Conservation (phyloP, 2,329 filamentous ascomycete genomes). For the Epichloe typhina region DNA sequence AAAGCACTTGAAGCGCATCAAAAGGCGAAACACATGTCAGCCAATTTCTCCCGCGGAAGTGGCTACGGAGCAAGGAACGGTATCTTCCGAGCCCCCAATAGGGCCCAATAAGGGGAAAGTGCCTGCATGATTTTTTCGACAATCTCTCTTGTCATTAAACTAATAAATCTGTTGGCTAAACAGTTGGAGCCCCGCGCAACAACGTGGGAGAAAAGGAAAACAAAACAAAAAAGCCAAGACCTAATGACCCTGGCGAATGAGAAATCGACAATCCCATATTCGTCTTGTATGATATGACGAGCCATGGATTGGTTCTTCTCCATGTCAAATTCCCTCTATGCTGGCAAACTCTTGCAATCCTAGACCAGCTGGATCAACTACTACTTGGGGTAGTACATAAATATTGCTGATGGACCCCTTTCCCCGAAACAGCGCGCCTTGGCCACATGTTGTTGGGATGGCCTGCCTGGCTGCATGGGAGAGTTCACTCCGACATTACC, state of each 20-base stretch:
- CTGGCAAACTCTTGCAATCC: background rate
- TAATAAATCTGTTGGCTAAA: background rate
- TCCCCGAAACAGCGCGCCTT: conserved; percentile 2
- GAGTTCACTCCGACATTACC: background rate
- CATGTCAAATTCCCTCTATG: background rate
- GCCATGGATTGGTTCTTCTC: background rate
- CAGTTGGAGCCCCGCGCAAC: background rate
- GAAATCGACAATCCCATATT: background rate
- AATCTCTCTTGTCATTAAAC: background rate
- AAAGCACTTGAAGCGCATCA: background rate
- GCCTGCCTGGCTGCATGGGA: background rate
- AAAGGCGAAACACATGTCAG: background rate
- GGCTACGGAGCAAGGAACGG: background rate
- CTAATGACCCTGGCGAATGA: background rate
- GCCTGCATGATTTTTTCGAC: background rate
- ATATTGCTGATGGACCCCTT: background rate
- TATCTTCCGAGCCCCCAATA: background rate
- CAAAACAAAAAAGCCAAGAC: background rate
- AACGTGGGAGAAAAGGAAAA: background rate
- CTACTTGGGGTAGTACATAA: background rate
- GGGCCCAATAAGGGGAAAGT: background rate
- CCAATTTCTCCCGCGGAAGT: background rate
- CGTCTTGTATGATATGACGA: background rate
- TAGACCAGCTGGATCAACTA: background rate
- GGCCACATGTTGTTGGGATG: background rate